Evolutionary conservation across 2,329 filamentous ascomycete species (phyloP).

Genomic region (Aspergillus clavatus): DNA sequence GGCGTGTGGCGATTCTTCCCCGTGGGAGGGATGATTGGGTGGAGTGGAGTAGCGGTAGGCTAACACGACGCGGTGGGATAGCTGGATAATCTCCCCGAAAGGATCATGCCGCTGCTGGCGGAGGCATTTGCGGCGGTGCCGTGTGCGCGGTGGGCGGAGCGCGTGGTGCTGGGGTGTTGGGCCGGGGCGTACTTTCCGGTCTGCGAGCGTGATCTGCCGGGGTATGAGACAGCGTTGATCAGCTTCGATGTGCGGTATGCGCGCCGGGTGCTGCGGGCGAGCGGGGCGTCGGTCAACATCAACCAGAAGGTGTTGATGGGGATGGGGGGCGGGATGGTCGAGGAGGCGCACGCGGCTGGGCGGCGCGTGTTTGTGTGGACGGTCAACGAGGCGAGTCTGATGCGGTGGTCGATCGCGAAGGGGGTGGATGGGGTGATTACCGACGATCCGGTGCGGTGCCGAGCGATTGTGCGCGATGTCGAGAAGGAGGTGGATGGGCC

Average conservation of each 20-base stretch:
- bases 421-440: constrained; percentile 77
- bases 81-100: constrained; percentile 48
- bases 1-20: too few species aligned
- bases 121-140: constrained; percentile 55
- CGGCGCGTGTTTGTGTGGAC: constrained; percentile 77
- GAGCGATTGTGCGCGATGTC: neutral
- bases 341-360: constrained; percentile 51
- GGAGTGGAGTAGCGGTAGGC: neutral
- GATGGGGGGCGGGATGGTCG: constrained; percentile 62
- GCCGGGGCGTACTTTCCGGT: constrained; percentile 65
- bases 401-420: constrained; percentile 71
- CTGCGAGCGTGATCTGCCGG: constrained; percentile 50
- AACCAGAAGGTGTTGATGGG: constrained; percentile 64
- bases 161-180: constrained; percentile 81
- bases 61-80: constrained; percentile 7
- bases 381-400: constrained; percentile 70
- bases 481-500: neutral
- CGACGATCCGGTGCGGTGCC: constrained; percentile 62
- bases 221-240: constrained; percentile 38
- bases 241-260: constrained; percentile 54
- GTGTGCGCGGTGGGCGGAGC: constrained; percentile 59
- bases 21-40: too few species aligned
- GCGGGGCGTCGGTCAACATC: constrained; percentile 67
- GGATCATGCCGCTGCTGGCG: constrained; percentile 66
- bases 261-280: constrained; percentile 58